Percentiles rank a stretch among this genome's conserved stretches.
These are phyloP conservation scores for Naganishia friedmannii DNA, from an alignment of 768 basidiomycete genomes.

Conservation along the genomic window DNA sequence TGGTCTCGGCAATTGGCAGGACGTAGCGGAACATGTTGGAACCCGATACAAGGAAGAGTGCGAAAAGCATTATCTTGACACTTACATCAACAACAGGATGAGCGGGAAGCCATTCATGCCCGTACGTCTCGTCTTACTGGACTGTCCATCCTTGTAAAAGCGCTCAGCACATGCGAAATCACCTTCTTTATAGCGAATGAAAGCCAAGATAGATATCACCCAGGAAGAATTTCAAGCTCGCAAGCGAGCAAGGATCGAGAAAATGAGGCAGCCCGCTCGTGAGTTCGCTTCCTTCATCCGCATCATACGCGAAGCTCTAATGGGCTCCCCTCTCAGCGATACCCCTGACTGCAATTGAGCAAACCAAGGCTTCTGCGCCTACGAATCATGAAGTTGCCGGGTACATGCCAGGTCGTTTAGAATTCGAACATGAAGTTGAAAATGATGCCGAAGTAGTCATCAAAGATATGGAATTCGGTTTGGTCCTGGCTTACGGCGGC, in stretches of 20 bases:
- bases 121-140: constrained; percentile 32
- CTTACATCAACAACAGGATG: constrained; percentile 27
- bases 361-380: constrained; percentile 81
- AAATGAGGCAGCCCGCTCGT: constrained; percentile 57
- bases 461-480: constrained; percentile 92
- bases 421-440: constrained; percentile 95
- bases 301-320: constrained; percentile 52
- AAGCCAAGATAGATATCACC: constrained; percentile 63
- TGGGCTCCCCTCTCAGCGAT: constrained; percentile 52
- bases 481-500: constrained; percentile 81
- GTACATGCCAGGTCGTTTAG: constrained; percentile 92
- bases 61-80: constrained; percentile 76
- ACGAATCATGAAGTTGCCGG: constrained; percentile 82
- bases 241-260: constrained; percentile 82
- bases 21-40: constrained; percentile 86
- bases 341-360: constrained; percentile 56
- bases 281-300: constrained; percentile 37
- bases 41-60: constrained; percentile 91
- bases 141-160: neutral
- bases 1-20: constrained; percentile 94
- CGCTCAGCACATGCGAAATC: neutral
- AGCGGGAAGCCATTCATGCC: constrained; percentile 48
- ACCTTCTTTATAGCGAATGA: constrained; percentile 41
- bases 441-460: constrained; percentile 94
- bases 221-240: constrained; percentile 79